phyloP scores from a whole-genome alignment of 148 eudicot genomes.

The Camellia granthamiana region DNA sequence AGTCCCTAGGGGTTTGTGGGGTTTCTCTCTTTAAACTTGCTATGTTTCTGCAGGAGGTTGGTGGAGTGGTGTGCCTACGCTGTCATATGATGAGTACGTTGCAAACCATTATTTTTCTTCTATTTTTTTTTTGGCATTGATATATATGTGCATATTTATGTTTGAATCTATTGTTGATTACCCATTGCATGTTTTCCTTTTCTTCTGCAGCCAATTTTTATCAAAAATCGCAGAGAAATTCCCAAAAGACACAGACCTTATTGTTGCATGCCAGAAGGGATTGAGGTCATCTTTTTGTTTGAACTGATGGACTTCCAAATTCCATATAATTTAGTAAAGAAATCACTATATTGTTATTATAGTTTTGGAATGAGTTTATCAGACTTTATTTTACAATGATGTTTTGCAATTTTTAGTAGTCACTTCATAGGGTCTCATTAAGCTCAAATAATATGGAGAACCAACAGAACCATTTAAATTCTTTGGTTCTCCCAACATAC shows the following conservation, averaged over 20 bases:
- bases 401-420: neutral
- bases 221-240: constrained; percentile 57
- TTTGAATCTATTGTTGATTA: neutral
- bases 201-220: constrained; percentile 52
- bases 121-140: neutral
- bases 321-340: neutral
- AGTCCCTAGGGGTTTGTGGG: neutral
- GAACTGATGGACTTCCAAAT: constrained; percentile 1
- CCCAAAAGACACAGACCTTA: constrained; percentile 80
- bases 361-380: neutral
- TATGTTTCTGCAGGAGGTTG: constrained; percentile 73
- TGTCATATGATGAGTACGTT: constrained; percentile 64
- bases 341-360: neutral
- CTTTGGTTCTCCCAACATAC: neutral
- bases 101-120: neutral
- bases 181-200: constrained; percentile 15
- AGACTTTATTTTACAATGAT: neutral
- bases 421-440: neutral
- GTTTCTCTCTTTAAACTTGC: neutral
- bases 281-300: constrained; percentile 53
- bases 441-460: neutral
- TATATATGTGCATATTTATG: neutral
- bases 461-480: neutral
- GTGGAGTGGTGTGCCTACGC: constrained; percentile 98
- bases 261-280: constrained; percentile 97